Base-by-base conservation (phyloP, 495 filamentous ascomycete genomes). In the Podospora sp. region DNA sequence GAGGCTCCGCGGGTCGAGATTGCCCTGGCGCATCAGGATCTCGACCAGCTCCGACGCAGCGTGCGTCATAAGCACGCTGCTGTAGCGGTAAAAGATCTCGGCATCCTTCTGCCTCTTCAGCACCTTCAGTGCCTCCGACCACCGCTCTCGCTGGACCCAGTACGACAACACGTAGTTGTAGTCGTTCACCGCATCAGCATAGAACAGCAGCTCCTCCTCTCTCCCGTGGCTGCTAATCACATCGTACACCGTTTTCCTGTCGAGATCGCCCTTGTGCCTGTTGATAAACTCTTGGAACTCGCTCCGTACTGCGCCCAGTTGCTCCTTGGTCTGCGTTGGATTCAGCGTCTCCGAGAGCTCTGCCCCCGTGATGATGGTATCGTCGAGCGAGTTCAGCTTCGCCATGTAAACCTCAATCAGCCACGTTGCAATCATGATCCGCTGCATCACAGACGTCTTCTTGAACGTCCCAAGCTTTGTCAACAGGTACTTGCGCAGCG, bases 401-500 rank as follows among this genome's bases (percentile, higher is more conserved):
- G 92, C 91, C 95, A 99, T 99, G 77, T 95, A 98, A 7, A 97
- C 83, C 70, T 99, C 95, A 20, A 97, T 83, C 60, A 99, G 86
- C 95, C 95, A 99, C 71, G 89, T 93, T 25, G 95, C 91, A 63
- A 97, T 89, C 94, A 99, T 96, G 36, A 90, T 88, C 61, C 95
- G 81, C 78, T 99, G 95, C 96, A 97, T 99, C 22, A 89, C 79
- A 8, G 86, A 88, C 18, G 89, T 84, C 77, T 93, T 96, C 78
- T 92, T 97, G 73, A 93, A 89, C 24, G 84, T 90, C 20, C 85
- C 82, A 20, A 99, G 82, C 78, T 97, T 97, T 0, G 91, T 90
- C 22, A 94, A 72, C 11, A 99, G 85, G 74, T 98, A 99, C 72
- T 90, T 95, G 26, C 96, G 87, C 63, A 99, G 78, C 1, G 95